Base-by-base conservation (phyloP, 805 yeast species). In the Metschnikowia hibisci region DNA sequence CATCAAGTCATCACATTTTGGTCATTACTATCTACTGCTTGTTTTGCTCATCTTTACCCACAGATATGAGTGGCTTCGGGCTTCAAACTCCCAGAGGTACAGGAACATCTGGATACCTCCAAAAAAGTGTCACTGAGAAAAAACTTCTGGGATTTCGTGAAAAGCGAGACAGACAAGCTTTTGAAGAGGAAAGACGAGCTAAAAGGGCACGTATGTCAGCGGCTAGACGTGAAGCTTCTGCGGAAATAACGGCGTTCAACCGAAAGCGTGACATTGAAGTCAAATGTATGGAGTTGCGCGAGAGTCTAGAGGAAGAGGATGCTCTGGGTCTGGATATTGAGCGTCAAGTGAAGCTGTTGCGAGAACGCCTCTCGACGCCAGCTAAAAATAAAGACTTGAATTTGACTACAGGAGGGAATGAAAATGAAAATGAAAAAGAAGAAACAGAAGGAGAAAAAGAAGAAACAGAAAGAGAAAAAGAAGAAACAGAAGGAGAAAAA, bases 51-150 rank as follows among this genome's bases (percentile, higher is more conserved):
- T 8, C 8, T 6, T 8, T 20, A 20, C 23, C 23, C 23, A 20
- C 3, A 20, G 7, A 13, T 12, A 36, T 37, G 40, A 39, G 77
- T 53, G 81, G 82, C 4, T 73, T 80, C 33, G 84, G 84, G 0
- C 62, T 80, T 16, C 69, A 68, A 32, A 73, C 78, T 0, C 77
- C 82, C 0, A 64, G 82, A 50, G 86, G 87, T 0, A 68, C 84
- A 0, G 81, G 82, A 0, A 81, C 87, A 0, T 79, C 82, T 18
- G 87, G 87, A 0, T 69, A 71, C 51, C 72, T 81, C 2, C 82
- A 80, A 51, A 66, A 69, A 47, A 80, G 69, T 49, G 55, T 60
- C 1, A 57, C 72, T 0, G 55, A 50, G 30, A 46, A 47, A 26
- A 40, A 46, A 22, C 45, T 46, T 14, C 57, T 56, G 12, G 56